Base-by-base conservation (phyloP, 163 green algal genomes). In the Chlorella variabilis region DNA sequence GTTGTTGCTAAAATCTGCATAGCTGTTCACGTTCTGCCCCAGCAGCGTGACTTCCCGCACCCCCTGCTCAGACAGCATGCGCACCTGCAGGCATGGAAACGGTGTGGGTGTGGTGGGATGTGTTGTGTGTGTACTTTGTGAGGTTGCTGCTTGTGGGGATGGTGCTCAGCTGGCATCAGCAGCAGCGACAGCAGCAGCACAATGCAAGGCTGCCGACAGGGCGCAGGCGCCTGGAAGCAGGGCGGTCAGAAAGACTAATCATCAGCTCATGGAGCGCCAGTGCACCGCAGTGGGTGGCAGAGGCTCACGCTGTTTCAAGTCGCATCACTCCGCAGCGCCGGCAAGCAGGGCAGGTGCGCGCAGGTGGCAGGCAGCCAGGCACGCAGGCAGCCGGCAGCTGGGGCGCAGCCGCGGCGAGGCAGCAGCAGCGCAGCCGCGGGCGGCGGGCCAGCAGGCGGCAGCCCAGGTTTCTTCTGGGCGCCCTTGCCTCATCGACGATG, bases 1-100 rank as follows among this genome's bases (percentile, higher is more conserved):
- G 25, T 34, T 39, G 29, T 45, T 39, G 41, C 67, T 87, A 17
- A 89, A 84, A 71, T 96, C 89, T 39, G 89, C 89, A 66, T 96
- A 98, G 66, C 83, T 93, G 88, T 98, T 98, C 31, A 98, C 95
- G 80, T 98, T 98, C 83, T 98, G 95, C 11, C 95, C 95, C 21
- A 98, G 89, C 39, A 98, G 87, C 1, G 90, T 97, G 29, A 98
- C 88, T 77, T 98, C 95, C 67, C 90, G 90, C 36, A 96, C 84
- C 4, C 93, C 93, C 36, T 87, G 42, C 20, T 93, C 83, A 1
- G 84, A 89, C 68, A 97, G 78, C 36, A 78, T 75, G 71, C 79
- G 77, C 3, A 90, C 87, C 89, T 92, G 82, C 38, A 45, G n/a
- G 23, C 49, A 67, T 45, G 17, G 56, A 13, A 11, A 42, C 11